Base-by-base conservation (phyloP, 306 rosid species). In the Urtica urens region DNA sequence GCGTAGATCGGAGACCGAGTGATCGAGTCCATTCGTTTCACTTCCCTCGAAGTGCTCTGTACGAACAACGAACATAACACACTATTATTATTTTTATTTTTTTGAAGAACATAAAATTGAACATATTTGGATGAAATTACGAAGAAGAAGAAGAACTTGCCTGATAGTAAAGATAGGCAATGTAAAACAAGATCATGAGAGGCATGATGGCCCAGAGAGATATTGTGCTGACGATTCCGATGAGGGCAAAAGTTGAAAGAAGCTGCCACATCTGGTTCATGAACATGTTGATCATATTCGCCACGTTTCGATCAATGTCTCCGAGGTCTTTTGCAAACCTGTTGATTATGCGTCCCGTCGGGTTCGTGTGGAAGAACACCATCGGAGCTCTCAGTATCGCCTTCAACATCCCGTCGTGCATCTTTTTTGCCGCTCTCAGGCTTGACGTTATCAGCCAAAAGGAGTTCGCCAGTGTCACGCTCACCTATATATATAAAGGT, bases 161-260 rank as follows among this genome's bases (percentile, higher is more conserved):
- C 94, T 87, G 96, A 74, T 76, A 87, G 55, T 73, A 83, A 24
- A 83, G 57, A 68, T 78, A 87, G 55, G 93, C 81, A 11, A 68
- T 79, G 68, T 80, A 76, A 60, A 83, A 87, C 72, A 87, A 64
- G 54, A 74, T 74, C 68, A 87, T 51, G 49, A 87, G 83, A 10
- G 94, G 96, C 78, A 81, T 69, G 57, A 87, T 78, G 68, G 88
- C 78, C 96, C 94, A 87, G 16, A 87, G 66, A 49, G 94, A 87
- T 51, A 87, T 76, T 39, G 84, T 68, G 86, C 94, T 83, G 50
- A 87, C 86, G 29, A 71, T 72, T 23, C 94, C 93, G 11, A 87
- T 87, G 14, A 83, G 78, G 46, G 76, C 78, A 71, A 87, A 83
- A 46, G 88, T 87, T 3, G 88, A 78, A 69, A 87, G 70, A 5